Base-by-base conservation (phyloP, 2,329 filamentous ascomycete species). In the Akanthomyces muscarius region DNA sequence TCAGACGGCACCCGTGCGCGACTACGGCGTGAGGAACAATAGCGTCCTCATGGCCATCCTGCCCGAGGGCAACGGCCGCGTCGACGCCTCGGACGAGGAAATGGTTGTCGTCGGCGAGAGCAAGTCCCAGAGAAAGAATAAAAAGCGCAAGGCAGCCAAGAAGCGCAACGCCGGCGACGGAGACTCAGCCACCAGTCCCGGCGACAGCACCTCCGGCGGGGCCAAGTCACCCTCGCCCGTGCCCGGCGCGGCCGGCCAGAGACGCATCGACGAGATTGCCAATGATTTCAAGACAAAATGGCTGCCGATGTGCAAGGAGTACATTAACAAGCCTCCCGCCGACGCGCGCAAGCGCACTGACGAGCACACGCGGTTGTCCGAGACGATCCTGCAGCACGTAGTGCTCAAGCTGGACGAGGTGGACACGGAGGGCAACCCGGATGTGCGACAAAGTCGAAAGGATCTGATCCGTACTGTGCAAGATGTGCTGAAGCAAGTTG, bases 351-450 rank as follows among this genome's bases (percentile, higher is more conserved):
- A 89, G 79, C 80, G 84, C 56, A 83, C 84, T 16, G 90, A 92
- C 41, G 89, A 93, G 70, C 88, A 94, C 72, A 87, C 89, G 72
- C 88, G 84, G 71, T 74, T 95, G 21, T 87, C 86, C 4, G 91
- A 95, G 78, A 90, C 88, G 5, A 83, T 92, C 45, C 80, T 95
- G 80, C 86, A 88, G 65, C 89, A 92, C 68, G 85, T 92, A 2
- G 71, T 94, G 44, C 76, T 95, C 66, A 94, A 93, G 76, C 75
- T 92, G 45, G 91, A 95, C 72, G 87, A 83, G 25, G 85, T 94
- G 3, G 89, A 94, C 68, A 88, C 87, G 0, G 87, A 89, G 54
- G 89, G 89, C 5, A 85, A 90, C 67, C 73, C 78, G 11, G 86
- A 88, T 14, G 86, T 89, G 30, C 81, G 90, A 65, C 76, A 81